These are phyloP conservation scores for Phaeodactylum tricornutum DNA, from an alignment of 108 stramenopile species.

Conservation along the genomic window DNA sequence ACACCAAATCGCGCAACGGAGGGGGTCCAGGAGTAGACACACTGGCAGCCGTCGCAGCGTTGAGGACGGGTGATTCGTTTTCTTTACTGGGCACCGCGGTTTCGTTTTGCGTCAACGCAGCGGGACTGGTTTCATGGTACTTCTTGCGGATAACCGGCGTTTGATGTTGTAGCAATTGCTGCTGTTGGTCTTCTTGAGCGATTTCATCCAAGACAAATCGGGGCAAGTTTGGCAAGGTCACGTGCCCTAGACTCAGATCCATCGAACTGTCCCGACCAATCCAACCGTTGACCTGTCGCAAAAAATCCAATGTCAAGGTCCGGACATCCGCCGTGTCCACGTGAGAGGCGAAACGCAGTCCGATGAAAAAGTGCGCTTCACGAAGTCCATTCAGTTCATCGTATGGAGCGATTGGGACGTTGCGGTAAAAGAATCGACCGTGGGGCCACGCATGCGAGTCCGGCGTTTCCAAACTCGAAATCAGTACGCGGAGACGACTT, in stretches of 20 bases:
- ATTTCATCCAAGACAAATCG: no score
- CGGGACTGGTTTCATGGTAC: no score
- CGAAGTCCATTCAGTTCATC: conserved; percentile 9
- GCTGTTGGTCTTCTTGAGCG: no score
- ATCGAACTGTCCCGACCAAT: conserved; percentile 39
- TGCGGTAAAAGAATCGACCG: conserved; percentile 46
- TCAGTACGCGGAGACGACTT: conserved; percentile 52
- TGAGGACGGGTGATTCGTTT: no score
- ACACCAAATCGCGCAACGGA: no score
- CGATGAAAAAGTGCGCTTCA: conserved; percentile 51
- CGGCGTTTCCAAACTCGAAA: conserved; percentile 49
- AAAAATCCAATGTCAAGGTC: conserved; percentile 36
- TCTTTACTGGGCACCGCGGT: no score
- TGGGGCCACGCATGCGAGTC: conserved; percentile 43
- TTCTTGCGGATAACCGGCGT: no score
- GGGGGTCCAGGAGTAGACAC: no score
- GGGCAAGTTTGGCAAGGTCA: conserved; percentile 38
- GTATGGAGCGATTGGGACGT: no score
- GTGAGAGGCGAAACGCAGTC: conserved; percentile 43
- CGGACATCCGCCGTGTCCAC: conserved; percentile 41
- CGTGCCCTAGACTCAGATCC: conserved; percentile 53
- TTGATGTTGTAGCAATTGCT: no score
- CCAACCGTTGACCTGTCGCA: conserved; percentile 62
- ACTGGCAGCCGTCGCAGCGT: no score
- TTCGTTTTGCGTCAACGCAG: no score